Conservation (phyloP, 129 eudicot species). For the Flaveria sonorensis region DNA sequence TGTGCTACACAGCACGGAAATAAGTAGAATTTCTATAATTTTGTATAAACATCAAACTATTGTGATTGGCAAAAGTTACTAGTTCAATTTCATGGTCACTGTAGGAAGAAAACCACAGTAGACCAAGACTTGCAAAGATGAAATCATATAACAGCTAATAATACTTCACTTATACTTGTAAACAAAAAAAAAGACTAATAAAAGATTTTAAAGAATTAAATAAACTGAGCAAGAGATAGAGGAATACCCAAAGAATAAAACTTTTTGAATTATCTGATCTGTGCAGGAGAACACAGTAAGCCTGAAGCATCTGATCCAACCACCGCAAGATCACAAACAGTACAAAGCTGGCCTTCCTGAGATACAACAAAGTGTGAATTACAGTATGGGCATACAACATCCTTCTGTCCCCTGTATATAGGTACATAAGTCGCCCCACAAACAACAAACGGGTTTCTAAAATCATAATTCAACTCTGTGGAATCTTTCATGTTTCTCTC, state of each 20-base stretch:
- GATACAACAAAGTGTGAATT: slow-evolving; percentile 61
- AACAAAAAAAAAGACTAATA: not conserved
- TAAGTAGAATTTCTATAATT: not conserved
- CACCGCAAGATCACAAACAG: slow-evolving; percentile 68
- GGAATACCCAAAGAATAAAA: slow-evolving; percentile 33
- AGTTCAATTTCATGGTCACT: not conserved
- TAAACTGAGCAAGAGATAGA: slow-evolving; percentile 22
- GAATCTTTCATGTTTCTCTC: slow-evolving; percentile 70
- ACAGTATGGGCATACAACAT: slow-evolving; percentile 69
- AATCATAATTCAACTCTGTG: slow-evolving; percentile 61
- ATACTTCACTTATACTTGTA: not conserved
- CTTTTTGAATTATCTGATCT: slow-evolving; percentile 49
- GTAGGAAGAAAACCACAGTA: not conserved
- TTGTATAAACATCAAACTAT: not conserved
- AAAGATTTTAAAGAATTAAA: not conserved
- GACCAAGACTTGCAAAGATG: not conserved
- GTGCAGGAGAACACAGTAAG: slow-evolving; percentile 74
- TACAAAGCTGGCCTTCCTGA: slow-evolving; percentile 69
- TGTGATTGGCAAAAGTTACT: not conserved
- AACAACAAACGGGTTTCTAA: slow-evolving; percentile 75
- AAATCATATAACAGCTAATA: not conserved
- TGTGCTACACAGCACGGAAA: not conserved
- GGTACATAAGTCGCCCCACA: slow-evolving; percentile 85
- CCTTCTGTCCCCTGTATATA: slow-evolving; percentile 73
- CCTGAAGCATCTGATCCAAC: slow-evolving; percentile 80